A percentile compares a stretch with the other conserved stretches of the same genome.
phyloP scores from a whole-genome alignment of 1,284 basidiomycete genomes.

The Rhizoctonia solani region DNA sequence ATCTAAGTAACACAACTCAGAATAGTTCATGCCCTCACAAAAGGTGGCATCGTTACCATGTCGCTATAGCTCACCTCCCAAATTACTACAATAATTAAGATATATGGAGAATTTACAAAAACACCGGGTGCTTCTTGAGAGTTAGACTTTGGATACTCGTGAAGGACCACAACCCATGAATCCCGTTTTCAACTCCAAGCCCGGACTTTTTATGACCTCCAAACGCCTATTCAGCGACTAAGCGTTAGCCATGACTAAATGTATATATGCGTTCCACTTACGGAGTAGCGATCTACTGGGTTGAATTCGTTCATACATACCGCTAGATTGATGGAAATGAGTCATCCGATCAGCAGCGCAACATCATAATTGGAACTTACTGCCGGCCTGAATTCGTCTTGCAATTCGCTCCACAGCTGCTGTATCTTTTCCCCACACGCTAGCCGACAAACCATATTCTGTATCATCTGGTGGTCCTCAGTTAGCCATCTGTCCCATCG shows the following conservation, averaged over 20 bases:
- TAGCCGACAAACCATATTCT: constrained; percentile 1
- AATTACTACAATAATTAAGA: too few species aligned
- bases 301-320: constrained; percentile 12
- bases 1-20: too few species aligned
- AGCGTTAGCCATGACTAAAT: not conserved
- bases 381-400: constrained; percentile 15
- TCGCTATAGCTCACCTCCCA: too few species aligned
- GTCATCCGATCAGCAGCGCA: not conserved
- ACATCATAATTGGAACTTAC: not conserved
- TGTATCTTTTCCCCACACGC: constrained; percentile 20
- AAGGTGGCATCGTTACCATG: too few species aligned
- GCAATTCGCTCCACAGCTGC: constrained; percentile 20
- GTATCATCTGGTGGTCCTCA: constrained; percentile 13
- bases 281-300: not conserved
- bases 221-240: not conserved
- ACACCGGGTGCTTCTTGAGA: not conserved
- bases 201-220: constrained; percentile 15
- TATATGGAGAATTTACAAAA: too few species aligned
- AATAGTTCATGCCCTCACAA: too few species aligned
- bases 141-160: constrained; percentile 2
- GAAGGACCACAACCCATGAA: not conserved
- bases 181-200: not conserved
- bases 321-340: not conserved
- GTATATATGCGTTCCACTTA: not conserved
- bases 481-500: too few species aligned